Percentiles rank a stretch among this genome's conserved stretches.
Evolutionary conservation across 768 basidiomycete species (phyloP).

Genomic region (Suillus alpinus): DNA sequence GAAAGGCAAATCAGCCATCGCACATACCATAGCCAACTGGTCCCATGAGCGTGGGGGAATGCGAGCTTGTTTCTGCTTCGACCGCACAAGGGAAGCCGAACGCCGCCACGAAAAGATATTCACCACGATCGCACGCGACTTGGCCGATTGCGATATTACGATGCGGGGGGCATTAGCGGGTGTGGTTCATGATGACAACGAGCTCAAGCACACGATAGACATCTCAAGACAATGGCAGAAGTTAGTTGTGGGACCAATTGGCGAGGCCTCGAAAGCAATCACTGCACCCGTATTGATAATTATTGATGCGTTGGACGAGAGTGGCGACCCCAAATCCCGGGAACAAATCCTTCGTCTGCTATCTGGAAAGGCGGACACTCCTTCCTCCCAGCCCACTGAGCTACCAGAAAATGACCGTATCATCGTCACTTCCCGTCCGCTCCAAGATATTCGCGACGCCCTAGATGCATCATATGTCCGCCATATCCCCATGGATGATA

Average conservation of each 20-base stretch:
- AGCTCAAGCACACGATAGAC: background rate
- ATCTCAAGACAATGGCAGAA: conserved; percentile 13
- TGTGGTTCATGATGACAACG: background rate
- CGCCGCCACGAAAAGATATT: conserved; percentile 2
- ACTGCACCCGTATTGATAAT: conserved; percentile 21
- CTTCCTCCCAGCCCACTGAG: background rate
- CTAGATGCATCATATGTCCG: conserved; percentile 7
- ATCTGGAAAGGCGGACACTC: background rate
- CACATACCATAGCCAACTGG: conserved; percentile 14
- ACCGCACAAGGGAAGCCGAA: conserved; percentile 3
- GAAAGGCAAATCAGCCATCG: conserved; percentile 20
- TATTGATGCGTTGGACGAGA: conserved; percentile 24
- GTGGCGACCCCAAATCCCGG: conserved; percentile 5
- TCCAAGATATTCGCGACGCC: conserved; percentile 1
- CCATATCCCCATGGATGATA: background rate
- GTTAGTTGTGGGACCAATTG: conserved; percentile 13
- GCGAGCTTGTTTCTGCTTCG: conserved; percentile 15
- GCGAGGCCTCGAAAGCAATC: conserved; percentile 1
- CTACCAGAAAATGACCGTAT: conserved; percentile 11
- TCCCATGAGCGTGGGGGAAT: conserved; percentile 9
- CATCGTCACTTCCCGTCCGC: conserved; percentile 14
- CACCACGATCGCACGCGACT: background rate
- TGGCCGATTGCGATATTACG: background rate
- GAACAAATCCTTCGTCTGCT: conserved; percentile 12
- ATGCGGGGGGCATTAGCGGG: background rate